Base-by-base conservation (phyloP, 345 rosid species). In the Ceriops tagal region DNA sequence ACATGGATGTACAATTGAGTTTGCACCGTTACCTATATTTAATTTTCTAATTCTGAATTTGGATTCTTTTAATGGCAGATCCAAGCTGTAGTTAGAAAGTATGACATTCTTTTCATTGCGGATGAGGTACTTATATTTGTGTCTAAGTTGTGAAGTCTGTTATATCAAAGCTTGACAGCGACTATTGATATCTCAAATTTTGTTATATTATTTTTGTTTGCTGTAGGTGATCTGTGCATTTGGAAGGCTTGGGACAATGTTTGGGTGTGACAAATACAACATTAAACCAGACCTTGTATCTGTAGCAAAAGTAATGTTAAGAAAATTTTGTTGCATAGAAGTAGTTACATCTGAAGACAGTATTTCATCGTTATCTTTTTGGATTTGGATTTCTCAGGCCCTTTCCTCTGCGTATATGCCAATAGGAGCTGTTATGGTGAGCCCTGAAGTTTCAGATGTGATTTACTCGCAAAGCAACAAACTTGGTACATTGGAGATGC, bases 181-280 rank as follows among this genome's bases (percentile, higher is more conserved):
- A 26, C 21, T 20, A 22, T 61, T 57, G 20, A 63, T 58, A 3
- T 19, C 55, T 53, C 5, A 53, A 34, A 22, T 47, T 60, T 30
- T 37, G 13, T 66, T 53, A 53, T 62, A 72, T 65, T 46, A 10
- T 68, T 74, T 64, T 51, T 65, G 46, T 67, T 49, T 67, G 49
- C 51, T 67, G 52, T 73, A 95, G 99, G 99, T 92, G 30, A 89
- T 96, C 26, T 90, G 98, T 82, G 99, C 96, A 64, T 96, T 92
- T 84, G 99, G 99, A 78, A 85, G 99, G 78, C 92, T 96, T 32
- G 99, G 99, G 22, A 85, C 93, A 13, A 90, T 90, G 98, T 92
- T 70, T 81, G 99, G 99, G 5, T 82, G 92, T 78, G 98, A 92
- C 77, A 90, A 87, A 79, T 96, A 85, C 86, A 83, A 84, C 77